Conservation (phyloP, 108 stramenopile species). For the Cyclotella kingstonii region DNA sequence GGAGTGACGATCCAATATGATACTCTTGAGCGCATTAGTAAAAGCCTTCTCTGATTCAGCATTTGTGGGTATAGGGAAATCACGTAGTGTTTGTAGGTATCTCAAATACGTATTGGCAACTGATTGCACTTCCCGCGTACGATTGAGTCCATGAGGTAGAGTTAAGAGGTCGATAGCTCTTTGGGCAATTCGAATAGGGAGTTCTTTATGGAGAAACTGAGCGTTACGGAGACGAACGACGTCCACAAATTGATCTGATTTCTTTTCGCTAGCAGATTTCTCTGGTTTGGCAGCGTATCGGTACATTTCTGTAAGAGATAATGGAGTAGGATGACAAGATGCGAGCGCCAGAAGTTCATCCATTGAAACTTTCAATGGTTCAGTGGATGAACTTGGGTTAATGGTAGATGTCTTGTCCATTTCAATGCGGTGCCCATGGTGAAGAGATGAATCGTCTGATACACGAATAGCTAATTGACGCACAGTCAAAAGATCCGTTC, state of each 20-base stretch:
- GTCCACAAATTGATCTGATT: constrained; percentile 23
- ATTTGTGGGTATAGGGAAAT: constrained; percentile 54
- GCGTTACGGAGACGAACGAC: constrained; percentile 78
- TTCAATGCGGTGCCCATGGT: not conserved
- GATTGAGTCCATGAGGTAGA: constrained; percentile 74
- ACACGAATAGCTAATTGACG: too few species aligned
- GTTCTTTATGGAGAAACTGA: constrained; percentile 84
- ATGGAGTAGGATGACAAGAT: constrained; percentile 70
- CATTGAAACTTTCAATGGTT: constrained; percentile 42
- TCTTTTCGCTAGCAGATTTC: constrained; percentile 8
- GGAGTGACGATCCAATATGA: constrained; percentile 70
- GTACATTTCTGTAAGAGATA: constrained; percentile 83
- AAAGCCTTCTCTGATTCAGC: constrained; percentile 63
- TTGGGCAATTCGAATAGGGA: constrained; percentile 91
- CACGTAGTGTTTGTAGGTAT: constrained; percentile 66
- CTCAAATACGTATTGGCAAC: constrained; percentile 72
- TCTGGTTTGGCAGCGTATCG: constrained; percentile 64
- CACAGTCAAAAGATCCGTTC: too few species aligned
- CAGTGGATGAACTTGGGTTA: not conserved
- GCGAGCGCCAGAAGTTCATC: constrained; percentile 71
- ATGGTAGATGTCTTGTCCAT: not conserved
- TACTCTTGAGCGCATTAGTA: constrained; percentile 41
- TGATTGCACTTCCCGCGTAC: constrained; percentile 59
- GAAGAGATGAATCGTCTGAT: too few species aligned
- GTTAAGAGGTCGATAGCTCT: constrained; percentile 84